Conservation (phyloP, 2,329 filamentous ascomycete species). For the Penicillium sp. region DNA sequence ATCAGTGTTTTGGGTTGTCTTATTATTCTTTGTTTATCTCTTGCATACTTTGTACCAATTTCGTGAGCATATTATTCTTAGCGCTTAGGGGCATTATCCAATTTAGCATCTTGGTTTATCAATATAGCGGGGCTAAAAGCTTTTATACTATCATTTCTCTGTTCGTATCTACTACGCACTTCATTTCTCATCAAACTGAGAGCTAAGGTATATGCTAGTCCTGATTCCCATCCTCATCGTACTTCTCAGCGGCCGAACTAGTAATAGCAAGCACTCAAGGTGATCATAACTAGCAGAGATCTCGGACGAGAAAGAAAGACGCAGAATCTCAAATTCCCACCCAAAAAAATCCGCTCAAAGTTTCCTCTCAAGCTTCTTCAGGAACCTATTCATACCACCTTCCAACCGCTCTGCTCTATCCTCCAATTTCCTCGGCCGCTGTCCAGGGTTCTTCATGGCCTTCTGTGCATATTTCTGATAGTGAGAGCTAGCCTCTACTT, state of each 20-base stretch:
- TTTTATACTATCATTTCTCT: background rate
- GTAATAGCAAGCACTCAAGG: background rate
- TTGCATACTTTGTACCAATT: constrained; percentile 13
- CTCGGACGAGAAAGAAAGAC: background rate
- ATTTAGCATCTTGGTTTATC: constrained; percentile 13
- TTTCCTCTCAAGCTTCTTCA: constrained; percentile 49
- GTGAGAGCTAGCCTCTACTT: constrained; percentile 41
- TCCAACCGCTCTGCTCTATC: constrained; percentile 42
- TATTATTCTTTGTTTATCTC: background rate
- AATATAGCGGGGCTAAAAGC: constrained; percentile 7
- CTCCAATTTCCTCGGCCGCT: constrained; percentile 40
- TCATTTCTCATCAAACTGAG: background rate
- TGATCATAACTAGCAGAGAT: background rate
- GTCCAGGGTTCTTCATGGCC: constrained; percentile 33
- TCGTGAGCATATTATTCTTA: constrained; percentile 13
- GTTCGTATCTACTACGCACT: background rate
- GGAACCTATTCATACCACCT: constrained; percentile 45
- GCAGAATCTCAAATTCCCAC: background rate
- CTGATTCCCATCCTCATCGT: background rate
- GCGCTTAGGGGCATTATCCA: constrained; percentile 12
- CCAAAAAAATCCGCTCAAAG: constrained; percentile 21
- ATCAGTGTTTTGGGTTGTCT: constrained; percentile 7
- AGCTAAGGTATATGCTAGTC: background rate
- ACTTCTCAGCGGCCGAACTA: background rate
- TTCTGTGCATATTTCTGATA: constrained; percentile 38